Conservation (phyloP, 2,329 filamentous ascomycete species). For the Nothophaeocryptopus gaeumannii region DNA sequence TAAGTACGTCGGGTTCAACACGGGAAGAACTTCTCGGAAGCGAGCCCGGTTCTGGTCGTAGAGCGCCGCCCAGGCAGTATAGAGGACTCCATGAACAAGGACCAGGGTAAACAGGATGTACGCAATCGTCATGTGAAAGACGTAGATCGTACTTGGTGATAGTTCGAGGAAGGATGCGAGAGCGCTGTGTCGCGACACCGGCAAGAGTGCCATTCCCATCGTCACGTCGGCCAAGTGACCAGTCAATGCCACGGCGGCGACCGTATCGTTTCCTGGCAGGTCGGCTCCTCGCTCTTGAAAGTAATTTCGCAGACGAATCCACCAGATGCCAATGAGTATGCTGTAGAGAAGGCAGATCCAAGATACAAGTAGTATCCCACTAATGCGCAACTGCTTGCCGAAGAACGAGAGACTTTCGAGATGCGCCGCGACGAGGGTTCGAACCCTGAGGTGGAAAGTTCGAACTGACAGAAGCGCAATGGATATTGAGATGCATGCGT, state of each 20-base stretch:
- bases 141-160: conserved; percentile 8
- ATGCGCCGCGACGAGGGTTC: not conserved
- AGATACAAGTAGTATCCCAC: conserved; percentile 11
- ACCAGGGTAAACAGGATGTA: conserved; percentile 10
- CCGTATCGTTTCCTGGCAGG: conserved; percentile 7
- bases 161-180: conserved; percentile 19
- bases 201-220: conserved; percentile 18
- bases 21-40: conserved; percentile 10
- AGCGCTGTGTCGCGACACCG: conserved; percentile 15
- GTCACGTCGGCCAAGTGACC: conserved; percentile 16
- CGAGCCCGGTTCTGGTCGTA: conserved; percentile 1
- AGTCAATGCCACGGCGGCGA: conserved; percentile 13
- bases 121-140: conserved; percentile 15
- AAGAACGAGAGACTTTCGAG: not conserved
- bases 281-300: conserved; percentile 10
- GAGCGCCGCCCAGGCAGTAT: conserved; percentile 9
- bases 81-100: conserved; percentile 8
- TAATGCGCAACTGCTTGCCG: conserved; percentile 8
- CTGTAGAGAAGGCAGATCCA: conserved; percentile 13
- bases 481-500: conserved; percentile 14
- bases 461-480: conserved; percentile 11
- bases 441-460: conserved; percentile 9
- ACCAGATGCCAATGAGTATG: conserved; percentile 16
- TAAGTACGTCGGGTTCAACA: conserved; percentile 20
- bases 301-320: conserved; percentile 13